Conservation (phyloP, 2,329 filamentous ascomycete genomes). For the Fusarium sp. region DNA sequence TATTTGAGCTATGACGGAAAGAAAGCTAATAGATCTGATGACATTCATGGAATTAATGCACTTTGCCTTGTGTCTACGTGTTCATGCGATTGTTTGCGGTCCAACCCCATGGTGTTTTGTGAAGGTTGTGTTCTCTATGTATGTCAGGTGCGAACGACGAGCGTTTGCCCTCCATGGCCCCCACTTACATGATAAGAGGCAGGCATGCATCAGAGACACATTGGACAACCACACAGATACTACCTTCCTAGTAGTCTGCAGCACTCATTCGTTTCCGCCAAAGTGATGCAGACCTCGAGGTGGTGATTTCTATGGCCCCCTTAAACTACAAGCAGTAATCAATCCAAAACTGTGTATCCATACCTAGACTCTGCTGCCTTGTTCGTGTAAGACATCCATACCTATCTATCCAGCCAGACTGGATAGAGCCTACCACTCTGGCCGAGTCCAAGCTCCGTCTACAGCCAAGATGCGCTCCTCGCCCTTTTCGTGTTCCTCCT, state of each 20-base stretch:
- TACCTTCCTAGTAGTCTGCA: too few species aligned
- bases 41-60: constrained; percentile 35
- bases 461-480: neutral
- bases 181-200: constrained; percentile 1
- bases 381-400: constrained; percentile 7
- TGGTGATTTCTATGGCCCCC: too few species aligned
- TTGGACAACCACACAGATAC: neutral
- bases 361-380: neutral
- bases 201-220: too few species aligned
- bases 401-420: neutral
- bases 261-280: too few species aligned
- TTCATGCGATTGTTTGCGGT: too few species aligned
- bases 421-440: neutral
- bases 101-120: neutral
- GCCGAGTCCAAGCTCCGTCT: neutral
- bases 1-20: constrained; percentile 51
- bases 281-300: too few species aligned
- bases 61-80: neutral
- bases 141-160: too few species aligned
- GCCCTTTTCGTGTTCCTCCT: neutral
- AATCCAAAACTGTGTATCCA: neutral
- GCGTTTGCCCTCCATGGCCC: neutral
- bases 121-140: neutral
- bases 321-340: too few species aligned
- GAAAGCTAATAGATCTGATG: constrained; percentile 52